Percentiles rank a stretch among this genome's conserved stretches.
Conservation (phyloP, 2,329 filamentous ascomycete species). For the Hysterium pulicare region DNA sequence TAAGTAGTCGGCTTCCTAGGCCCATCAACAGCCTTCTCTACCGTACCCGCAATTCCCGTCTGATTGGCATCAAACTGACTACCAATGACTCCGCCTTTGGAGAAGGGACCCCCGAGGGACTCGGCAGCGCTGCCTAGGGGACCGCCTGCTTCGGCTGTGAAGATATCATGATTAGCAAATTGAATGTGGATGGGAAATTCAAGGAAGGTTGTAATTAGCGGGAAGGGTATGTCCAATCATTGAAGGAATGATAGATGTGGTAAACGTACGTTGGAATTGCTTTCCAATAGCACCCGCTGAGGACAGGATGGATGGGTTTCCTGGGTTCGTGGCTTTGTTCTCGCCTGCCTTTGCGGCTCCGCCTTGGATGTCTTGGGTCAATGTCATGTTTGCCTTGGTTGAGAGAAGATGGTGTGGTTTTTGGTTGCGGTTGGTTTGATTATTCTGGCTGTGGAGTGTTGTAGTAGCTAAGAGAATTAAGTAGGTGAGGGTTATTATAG, state of each 20-base stretch:
- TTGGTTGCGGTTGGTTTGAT: not conserved
- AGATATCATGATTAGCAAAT: too few species aligned
- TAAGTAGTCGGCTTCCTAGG: constrained; percentile 33
- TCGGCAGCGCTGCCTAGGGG: constrained; percentile 15
- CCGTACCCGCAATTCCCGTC: constrained; percentile 52
- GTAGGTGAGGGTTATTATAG: not conserved
- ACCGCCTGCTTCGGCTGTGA: constrained; percentile 50
- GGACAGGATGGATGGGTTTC: constrained; percentile 43
- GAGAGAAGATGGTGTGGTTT: not conserved
- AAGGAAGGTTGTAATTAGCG: not conserved
- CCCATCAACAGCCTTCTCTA: constrained; percentile 48
- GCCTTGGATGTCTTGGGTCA: too few species aligned
- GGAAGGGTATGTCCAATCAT: not conserved
- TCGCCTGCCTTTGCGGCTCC: not conserved
- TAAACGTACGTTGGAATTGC: constrained; percentile 44
- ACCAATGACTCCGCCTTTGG: constrained; percentile 52
- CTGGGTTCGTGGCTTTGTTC: not conserved
- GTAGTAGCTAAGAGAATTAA: not conserved
- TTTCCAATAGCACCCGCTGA: constrained; percentile 52
- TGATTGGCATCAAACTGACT: constrained; percentile 54
- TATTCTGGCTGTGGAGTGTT: not conserved
- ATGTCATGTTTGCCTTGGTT: not conserved
- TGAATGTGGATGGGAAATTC: constrained; percentile 24
- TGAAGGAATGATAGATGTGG: constrained; percentile 11
- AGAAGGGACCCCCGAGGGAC: constrained; percentile 38